Evolutionary conservation across 2,329 filamentous ascomycete species (phyloP).

Genomic region (Penicillium sp.): DNA sequence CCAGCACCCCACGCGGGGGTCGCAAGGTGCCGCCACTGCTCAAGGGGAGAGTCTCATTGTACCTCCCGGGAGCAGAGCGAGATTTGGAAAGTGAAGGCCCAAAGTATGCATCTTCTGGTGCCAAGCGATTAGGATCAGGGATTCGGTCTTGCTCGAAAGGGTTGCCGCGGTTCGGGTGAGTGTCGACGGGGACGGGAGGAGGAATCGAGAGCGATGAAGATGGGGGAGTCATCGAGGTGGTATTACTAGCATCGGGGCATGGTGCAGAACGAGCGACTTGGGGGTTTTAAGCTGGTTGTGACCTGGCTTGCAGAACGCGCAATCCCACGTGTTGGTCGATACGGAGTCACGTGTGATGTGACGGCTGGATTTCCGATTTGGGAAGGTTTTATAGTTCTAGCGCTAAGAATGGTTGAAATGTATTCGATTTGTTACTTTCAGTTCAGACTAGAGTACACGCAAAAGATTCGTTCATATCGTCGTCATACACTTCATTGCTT

Average conservation of each 20-base stretch:
- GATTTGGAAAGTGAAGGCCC: slow-evolving; percentile 60
- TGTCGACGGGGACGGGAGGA: slow-evolving; percentile 48
- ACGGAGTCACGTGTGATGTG: slow-evolving; percentile 11
- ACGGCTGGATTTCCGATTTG: not conserved
- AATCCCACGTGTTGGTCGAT: slow-evolving; percentile 14
- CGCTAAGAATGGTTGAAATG: not conserved
- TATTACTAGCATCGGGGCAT: slow-evolving; percentile 31
- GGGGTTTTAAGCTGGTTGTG: not conserved
- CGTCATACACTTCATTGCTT: not conserved
- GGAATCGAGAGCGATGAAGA: slow-evolving; percentile 39
- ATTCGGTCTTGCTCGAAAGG: slow-evolving; percentile 40
- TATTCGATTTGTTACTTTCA: not conserved
- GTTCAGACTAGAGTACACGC: not conserved
- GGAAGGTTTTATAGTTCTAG: not conserved
- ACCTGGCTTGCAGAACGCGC: slow-evolving; percentile 12
- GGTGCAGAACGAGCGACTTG: slow-evolving; percentile 5
- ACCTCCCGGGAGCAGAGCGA: slow-evolving; percentile 39
- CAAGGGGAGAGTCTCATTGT: slow-evolving; percentile 38
- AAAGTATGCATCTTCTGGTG: slow-evolving; percentile 81
- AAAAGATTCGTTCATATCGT: not conserved
- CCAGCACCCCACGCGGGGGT: slow-evolving; percentile 41
- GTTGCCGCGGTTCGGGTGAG: slow-evolving; percentile 45
- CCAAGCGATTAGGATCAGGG: slow-evolving; percentile 66
- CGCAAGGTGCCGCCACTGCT: slow-evolving; percentile 45
- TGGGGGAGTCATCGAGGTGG: slow-evolving; percentile 35